Conservation (phyloP, 2,329 filamentous ascomycete genomes). For the Coniella lustricola region DNA sequence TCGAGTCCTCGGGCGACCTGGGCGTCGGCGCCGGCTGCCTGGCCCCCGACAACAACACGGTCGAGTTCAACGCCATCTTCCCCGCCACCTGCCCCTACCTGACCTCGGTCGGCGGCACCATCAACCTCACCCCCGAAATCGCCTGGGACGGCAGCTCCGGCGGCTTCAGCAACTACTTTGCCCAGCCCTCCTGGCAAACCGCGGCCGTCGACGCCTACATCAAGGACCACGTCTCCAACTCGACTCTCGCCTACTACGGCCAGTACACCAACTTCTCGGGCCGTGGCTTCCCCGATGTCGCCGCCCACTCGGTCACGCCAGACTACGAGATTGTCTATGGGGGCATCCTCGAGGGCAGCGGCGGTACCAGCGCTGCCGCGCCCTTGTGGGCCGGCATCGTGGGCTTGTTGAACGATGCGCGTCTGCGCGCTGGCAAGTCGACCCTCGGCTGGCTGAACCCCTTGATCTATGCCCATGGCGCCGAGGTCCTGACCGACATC, state of each 20-base stretch:
- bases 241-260: slow-evolving; percentile 6
- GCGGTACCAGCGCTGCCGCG: slow-evolving; percentile 34
- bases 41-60: slow-evolving; percentile 20
- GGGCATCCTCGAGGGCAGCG: not conserved
- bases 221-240: slow-evolving; percentile 33
- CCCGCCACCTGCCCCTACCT: slow-evolving; percentile 48
- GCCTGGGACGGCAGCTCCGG: slow-evolving; percentile 46
- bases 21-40: slow-evolving; percentile 28
- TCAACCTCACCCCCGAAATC: slow-evolving; percentile 41
- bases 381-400: slow-evolving; percentile 47
- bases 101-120: slow-evolving; percentile 55
- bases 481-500: slow-evolving; percentile 19
- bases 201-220: slow-evolving; percentile 39
- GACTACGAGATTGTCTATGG: slow-evolving; percentile 16
- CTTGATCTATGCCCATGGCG: slow-evolving; percentile 14
- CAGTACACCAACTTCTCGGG: slow-evolving; percentile 36
- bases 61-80: slow-evolving; percentile 36
- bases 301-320: slow-evolving; percentile 32
- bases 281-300: slow-evolving; percentile 12
- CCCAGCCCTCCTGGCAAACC: slow-evolving; percentile 37
- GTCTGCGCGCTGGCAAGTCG: slow-evolving; percentile 35
- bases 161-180: slow-evolving; percentile 43
- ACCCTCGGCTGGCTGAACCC: slow-evolving; percentile 35
- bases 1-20: slow-evolving; percentile 56
- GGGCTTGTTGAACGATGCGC: slow-evolving; percentile 44